Base-by-base conservation (phyloP, 2,329 filamentous ascomycete species). In the Periconia sp. region DNA sequence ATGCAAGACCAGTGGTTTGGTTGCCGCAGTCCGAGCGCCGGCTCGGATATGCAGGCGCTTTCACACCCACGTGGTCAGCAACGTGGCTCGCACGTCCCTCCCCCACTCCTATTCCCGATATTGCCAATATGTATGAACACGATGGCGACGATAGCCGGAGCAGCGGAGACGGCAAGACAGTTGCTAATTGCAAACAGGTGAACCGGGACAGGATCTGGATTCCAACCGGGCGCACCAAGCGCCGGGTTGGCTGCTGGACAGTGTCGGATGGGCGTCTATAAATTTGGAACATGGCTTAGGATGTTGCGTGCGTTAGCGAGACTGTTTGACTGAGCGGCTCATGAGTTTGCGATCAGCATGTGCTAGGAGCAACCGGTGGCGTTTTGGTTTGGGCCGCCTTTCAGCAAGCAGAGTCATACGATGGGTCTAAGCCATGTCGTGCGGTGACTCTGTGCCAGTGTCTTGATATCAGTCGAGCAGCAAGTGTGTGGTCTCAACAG, bases 11-110 rank as follows among this genome's bases (percentile, higher is more conserved):
- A n/a, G n/a, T n/a, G n/a, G n/a, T n/a, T n/a, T n/a, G n/a, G n/a
- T n/a, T n/a, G n/a, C n/a, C n/a, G n/a, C 28, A 7, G 36, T 41
- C 45, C 45, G 31, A 44, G 45, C 40, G 32, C 17, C 34, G 6
- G 15, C n/a, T n/a, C n/a, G 34, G 24, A 30, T 39, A 47, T 39
- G 43, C 42, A 41, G 36, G 45, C 21, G 24, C 35, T 39, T 36
- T 46, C 46, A 32, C 19, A 15, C 22, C 52, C 52, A 55, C 49
- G 52, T 55, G 52, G 49, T 43, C 36, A 29, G 44, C 40, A 48
- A 49, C 42, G 45, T 51, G 43, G 43, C 34, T 40, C 36, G 36
- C 34, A 37, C 45, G 30, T 28, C 18, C 36, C 10, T 28, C 31
- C 17, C 29, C 40, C 25, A n/a, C n/a, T n/a, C 23, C 25, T 26